phyloP scores from a whole-genome alignment of 805 yeast species.

The Candida suzukii region DNA sequence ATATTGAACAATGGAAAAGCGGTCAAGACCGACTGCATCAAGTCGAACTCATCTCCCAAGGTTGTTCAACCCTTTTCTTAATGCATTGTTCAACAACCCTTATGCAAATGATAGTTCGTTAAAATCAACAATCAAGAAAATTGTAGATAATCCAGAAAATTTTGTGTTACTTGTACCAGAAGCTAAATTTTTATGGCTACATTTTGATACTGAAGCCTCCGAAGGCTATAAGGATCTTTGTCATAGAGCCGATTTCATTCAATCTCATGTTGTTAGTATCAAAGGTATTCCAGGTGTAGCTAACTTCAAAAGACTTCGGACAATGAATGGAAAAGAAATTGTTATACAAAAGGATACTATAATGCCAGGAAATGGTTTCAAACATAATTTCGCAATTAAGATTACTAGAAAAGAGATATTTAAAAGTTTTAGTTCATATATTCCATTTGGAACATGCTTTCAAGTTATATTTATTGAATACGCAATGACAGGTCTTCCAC shows the following conservation, averaged over 20 bases:
- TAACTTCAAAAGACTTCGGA: constrained; percentile 30
- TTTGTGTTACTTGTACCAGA: constrained; percentile 63
- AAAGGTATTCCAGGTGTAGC: constrained; percentile 19
- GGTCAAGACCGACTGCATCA: constrained; percentile 1
- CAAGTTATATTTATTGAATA: constrained; percentile 52
- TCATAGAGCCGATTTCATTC: constrained; percentile 51
- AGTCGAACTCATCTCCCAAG: constrained; percentile 36
- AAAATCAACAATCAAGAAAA: constrained; percentile 35
- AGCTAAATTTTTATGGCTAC: constrained; percentile 34
- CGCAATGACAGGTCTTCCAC: constrained; percentile 41
- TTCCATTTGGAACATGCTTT: constrained; percentile 49
- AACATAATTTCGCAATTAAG: constrained; percentile 32
- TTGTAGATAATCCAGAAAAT: constrained; percentile 39
- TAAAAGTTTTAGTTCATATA: constrained; percentile 49
- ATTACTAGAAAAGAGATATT: constrained; percentile 42
- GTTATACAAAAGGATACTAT: constrained; percentile 47
- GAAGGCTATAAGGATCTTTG: constrained; percentile 43
- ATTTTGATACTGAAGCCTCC: constrained; percentile 31
- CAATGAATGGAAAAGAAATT: constrained; percentile 51
- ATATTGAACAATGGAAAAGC: not conserved
- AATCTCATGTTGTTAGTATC: constrained; percentile 51
- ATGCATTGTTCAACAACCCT: constrained; percentile 62
- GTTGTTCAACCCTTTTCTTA: constrained; percentile 55
- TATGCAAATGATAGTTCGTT: constrained; percentile 38
- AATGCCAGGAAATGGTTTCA: constrained; percentile 54